Conservation (phyloP, 2,329 filamentous ascomycete species). For the Ascochyta pisi region DNA sequence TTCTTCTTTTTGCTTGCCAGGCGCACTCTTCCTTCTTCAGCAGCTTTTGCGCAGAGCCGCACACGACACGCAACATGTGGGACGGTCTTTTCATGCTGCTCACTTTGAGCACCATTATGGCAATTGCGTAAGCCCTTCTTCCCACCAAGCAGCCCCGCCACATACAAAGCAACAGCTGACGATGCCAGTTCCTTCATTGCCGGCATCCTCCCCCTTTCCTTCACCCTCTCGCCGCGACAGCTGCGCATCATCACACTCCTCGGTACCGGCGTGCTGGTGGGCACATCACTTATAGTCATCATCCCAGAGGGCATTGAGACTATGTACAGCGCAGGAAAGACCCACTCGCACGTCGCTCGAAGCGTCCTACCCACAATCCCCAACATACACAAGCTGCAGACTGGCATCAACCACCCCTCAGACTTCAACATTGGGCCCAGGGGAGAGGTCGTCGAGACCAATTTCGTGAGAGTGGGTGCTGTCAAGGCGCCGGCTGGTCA, state of each 20-base stretch:
- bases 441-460: slow-evolving; percentile 25
- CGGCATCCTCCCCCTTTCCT: slow-evolving; percentile 86
- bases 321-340: slow-evolving; percentile 66
- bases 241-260: slow-evolving; percentile 88
- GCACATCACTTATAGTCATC: slow-evolving; percentile 94
- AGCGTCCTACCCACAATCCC: slow-evolving; percentile 36
- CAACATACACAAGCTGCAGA: slow-evolving; percentile 35
- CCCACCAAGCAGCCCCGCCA: too few relatives aligned
- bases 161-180: slow-evolving; percentile 18
- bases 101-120: slow-evolving; percentile 70
- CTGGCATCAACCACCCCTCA: slow-evolving; percentile 31
- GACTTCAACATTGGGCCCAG: slow-evolving; percentile 33
- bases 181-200: slow-evolving; percentile 83
- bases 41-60: slow-evolving; percentile 14
- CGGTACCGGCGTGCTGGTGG: slow-evolving; percentile 91
- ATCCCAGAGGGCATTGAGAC: slow-evolving; percentile 97
- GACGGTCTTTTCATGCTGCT: slow-evolving; percentile 71
- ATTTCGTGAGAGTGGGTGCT: slow-evolving; percentile 23
- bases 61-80: slow-evolving; percentile 54
- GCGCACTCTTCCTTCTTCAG: slow-evolving; percentile 24
- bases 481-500: slow-evolving; percentile 28
- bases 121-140: slow-evolving; percentile 60
- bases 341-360: slow-evolving; percentile 31
- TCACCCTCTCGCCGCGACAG: slow-evolving; percentile 85
- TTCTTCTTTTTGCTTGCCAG: slow-evolving; percentile 21